Evolutionary conservation across 805 yeast species (phyloP).

Genomic region (Torulaspora delbrueckii): DNA sequence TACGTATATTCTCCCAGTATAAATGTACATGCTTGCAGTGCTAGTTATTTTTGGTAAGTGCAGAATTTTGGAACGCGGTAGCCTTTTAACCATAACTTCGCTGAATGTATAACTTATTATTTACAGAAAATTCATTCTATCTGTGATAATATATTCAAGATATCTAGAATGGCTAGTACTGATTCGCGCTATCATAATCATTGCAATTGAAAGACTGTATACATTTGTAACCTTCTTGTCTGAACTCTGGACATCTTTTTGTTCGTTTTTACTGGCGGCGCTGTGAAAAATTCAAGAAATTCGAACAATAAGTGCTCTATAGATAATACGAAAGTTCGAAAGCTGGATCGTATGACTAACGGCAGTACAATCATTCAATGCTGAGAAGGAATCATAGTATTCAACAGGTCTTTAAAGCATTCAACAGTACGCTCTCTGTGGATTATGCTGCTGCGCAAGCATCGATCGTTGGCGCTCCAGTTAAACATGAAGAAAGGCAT

Average conservation of each 20-base stretch:
- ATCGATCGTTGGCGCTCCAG: background rate
- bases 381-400: constrained; percentile 7
- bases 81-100: too few species aligned
- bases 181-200: too few species aligned
- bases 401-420: constrained; percentile 8
- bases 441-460: constrained; percentile 8
- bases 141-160: too few species aligned
- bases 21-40: too few species aligned
- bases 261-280: too few species aligned
- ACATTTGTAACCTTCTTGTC: too few species aligned
- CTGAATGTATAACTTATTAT: too few species aligned
- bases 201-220: background rate
- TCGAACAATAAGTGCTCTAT: background rate
- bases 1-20: too few species aligned
- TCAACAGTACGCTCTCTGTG: constrained; percentile 13
- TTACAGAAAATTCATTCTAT: too few species aligned
- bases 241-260: background rate
- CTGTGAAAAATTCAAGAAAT: constrained; percentile 1
- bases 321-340: background rate
- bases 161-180: too few species aligned
- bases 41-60: too few species aligned
- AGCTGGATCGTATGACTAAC: background rate
- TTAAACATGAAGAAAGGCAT: background rate
- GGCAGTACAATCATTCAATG: background rate
- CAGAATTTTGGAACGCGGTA: too few species aligned